Evolutionary conservation across 768 basidiomycete genomes (phyloP).

Genomic region (Rhizopogon vesiculosus): DNA sequence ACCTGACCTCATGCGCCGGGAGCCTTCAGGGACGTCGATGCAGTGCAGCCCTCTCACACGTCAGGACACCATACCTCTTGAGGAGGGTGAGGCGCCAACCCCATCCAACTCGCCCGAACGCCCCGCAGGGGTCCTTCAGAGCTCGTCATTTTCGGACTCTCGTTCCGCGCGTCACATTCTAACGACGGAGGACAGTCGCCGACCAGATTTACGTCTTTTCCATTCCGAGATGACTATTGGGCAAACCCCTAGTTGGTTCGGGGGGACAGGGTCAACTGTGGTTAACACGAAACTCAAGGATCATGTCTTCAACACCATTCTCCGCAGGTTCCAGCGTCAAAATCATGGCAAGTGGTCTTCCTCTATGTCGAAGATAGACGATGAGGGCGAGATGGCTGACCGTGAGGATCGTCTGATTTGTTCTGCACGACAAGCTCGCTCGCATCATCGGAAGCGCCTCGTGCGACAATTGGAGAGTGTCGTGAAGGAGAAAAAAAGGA

Average conservation of each 20-base stretch:
- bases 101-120: conserved; percentile 46
- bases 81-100: conserved; percentile 42
- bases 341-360: conserved; percentile 21
- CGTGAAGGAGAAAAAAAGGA: conserved; percentile 35
- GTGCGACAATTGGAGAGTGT: conserved; percentile 30
- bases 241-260: conserved; percentile 56
- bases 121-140: conserved; percentile 24
- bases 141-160: conserved; percentile 21
- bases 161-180: conserved; percentile 12
- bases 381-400: conserved; percentile 49
- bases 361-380: conserved; percentile 43
- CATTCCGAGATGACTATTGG: conserved; percentile 34
- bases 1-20: conserved; percentile 52
- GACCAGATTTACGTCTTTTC: conserved; percentile 36
- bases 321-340: conserved; percentile 66
- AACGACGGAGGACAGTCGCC: conserved; percentile 20
- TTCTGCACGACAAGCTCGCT: conserved; percentile 7
- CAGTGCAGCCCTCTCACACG: conserved; percentile 39
- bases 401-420: conserved; percentile 30
- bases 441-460: conserved; percentile 12
- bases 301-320: conserved; percentile 88
- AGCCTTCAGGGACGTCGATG: conserved; percentile 4
- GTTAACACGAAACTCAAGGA: conserved; percentile 95
- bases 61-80: conserved; percentile 32
- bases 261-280: conserved; percentile 87